A percentile compares a stretch with the other conserved stretches of the same genome.
phyloP scores from a whole-genome alignment of 805 yeast genomes.

The Myxozyma sirexii region DNA sequence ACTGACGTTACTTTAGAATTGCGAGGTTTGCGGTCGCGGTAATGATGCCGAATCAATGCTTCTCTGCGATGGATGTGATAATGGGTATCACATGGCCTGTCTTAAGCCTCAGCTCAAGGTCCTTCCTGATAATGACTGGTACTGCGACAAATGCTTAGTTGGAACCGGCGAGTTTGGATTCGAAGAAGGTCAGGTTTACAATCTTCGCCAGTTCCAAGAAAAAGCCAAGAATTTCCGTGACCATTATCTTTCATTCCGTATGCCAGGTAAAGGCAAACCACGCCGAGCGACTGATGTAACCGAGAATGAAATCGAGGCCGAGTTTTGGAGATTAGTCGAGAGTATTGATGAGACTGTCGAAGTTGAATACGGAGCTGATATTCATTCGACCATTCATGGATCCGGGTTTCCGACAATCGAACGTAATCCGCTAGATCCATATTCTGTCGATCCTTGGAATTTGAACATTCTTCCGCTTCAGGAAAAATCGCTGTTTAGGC shows the following conservation, averaged over 20 bases:
- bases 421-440: slow-evolving; percentile 39
- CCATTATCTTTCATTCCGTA: slow-evolving; percentile 38
- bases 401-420: slow-evolving; percentile 45
- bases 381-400: slow-evolving; percentile 44
- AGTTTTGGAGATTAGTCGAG: slow-evolving; percentile 45
- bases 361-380: slow-evolving; percentile 49
- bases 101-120: slow-evolving; percentile 56
- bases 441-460: slow-evolving; percentile 46
- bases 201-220: slow-evolving; percentile 61
- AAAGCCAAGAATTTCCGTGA: slow-evolving; percentile 56
- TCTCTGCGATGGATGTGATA: slow-evolving; percentile 73
- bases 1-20: slow-evolving; percentile 25
- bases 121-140: slow-evolving; percentile 70
- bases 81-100: slow-evolving; percentile 68
- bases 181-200: slow-evolving; percentile 64
- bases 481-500: slow-evolving; percentile 42
- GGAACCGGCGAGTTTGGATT: slow-evolving; percentile 91
- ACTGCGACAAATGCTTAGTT: slow-evolving; percentile 78
- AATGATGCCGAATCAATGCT: slow-evolving; percentile 27
- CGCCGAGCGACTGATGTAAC: slow-evolving; percentile 3
- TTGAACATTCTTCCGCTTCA: slow-evolving; percentile 43
- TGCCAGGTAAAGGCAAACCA: slow-evolving; percentile 4
- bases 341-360: slow-evolving; percentile 39
- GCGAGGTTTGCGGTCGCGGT: slow-evolving; percentile 39
- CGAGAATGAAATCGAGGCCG: slow-evolving; percentile 39